Base-by-base conservation (phyloP, 2,329 filamentous ascomycete genomes). In the Aureobasidium leucospermi region DNA sequence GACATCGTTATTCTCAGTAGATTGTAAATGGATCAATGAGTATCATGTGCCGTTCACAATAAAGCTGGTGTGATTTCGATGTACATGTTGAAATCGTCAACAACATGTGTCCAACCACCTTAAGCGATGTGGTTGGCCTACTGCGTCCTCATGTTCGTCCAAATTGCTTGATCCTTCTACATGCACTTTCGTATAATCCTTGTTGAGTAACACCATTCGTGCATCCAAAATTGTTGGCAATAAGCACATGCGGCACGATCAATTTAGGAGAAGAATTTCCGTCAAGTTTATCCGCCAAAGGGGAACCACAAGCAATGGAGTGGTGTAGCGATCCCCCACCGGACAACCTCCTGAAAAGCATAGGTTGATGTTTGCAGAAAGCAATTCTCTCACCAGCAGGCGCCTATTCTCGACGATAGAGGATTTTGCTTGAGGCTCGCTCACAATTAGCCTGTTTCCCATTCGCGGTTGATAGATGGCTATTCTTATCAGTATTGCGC, bases 401-500 rank as follows among this genome's bases (percentile, higher is more conserved):
- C 42, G 42, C 42, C 38, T 41, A 9, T 34, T 49, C 5, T 49
- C n/a, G 23, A 55, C 13, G 29, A 10, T 13, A 28, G 28, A 41
- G 48, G 6, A 41, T 4, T 15, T 15, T 23, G 2, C 23, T 45
- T 56, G 36, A 29, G 39, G 39, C 41, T 43, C 7, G 31, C 39
- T 56, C 16, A 4, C 41, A 45, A 34, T 56, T 56, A 56, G 52
- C 52, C 52, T 56, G 28, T 56, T 32, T 34, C 10, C 16, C 41
- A 4, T 28, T 34, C 4, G n/a, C 11, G 16, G 28, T 28, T 49
- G 9, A 13, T 13, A 34, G 16, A 13, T 36, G 13, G 52, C 15
- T 45, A 29, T 56, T 8, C n/a, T 56, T 45, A 19, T 28, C 52
- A 34, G 29, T 15, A 34, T 15, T 15, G 52, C 52, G 36, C 52